Percentiles rank a stretch among this genome's conserved stretches.
phyloP scores from a whole-genome alignment of 208 protist species.

The Wallacemonas sp. region DNA sequence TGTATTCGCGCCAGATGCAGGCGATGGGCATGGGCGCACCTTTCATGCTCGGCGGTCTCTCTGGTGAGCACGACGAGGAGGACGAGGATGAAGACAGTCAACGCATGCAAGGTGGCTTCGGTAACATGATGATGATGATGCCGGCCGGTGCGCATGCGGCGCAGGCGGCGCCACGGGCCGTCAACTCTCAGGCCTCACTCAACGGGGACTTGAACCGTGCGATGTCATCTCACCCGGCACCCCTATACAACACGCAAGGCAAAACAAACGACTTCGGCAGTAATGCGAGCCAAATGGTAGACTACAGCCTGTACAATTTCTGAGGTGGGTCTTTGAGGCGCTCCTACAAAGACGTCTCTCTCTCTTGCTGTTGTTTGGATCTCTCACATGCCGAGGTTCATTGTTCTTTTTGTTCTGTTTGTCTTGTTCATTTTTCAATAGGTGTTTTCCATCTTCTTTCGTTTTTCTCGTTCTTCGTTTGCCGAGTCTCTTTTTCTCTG shows the following conservation, averaged over 20 bases:
- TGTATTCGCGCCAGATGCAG: conserved; percentile 44
- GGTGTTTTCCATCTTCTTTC: no score
- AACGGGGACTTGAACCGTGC: background rate
- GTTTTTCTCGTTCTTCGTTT: background rate
- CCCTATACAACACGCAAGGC: conserved; percentile 12
- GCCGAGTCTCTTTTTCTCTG: background rate
- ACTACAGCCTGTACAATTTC: conserved; percentile 13
- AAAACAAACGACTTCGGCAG: conserved; percentile 12
- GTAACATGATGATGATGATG: no score
- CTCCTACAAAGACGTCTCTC: background rate
- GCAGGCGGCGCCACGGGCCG: background rate
- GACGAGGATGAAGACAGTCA: background rate
- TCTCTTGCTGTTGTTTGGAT: background rate
- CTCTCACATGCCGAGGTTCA: background rate
- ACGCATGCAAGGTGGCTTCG: no score
- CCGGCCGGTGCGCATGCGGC: background rate
- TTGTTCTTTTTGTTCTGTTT: background rate
- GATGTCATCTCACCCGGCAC: conserved; percentile 1
- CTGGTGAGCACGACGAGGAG: background rate
- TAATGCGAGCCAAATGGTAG: background rate
- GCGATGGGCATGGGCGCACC: conserved; percentile 23
- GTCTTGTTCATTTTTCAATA: no score
- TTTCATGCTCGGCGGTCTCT: conserved; percentile 3
- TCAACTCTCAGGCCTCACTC: background rate
- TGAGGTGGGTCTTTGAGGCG: background rate